Conservation (phyloP, 2,329 filamentous ascomycete genomes). For the Stachybotrys chlorohalonatus region DNA sequence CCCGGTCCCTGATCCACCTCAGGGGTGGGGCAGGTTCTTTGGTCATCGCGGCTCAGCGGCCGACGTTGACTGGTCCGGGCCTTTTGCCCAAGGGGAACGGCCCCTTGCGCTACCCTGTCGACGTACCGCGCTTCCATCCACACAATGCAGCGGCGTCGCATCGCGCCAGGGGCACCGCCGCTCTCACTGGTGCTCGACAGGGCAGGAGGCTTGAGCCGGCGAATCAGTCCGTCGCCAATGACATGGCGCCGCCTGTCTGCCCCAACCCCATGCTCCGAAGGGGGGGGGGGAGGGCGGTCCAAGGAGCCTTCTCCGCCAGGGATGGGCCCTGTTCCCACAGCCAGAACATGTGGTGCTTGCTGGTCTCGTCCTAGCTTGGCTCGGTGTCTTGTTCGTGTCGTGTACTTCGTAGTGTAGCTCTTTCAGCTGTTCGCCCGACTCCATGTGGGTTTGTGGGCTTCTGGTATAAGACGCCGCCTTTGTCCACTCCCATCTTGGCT, state of each 20-base stretch:
- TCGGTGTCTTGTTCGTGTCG: background rate
- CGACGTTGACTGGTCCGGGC: background rate
- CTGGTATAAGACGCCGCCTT: background rate
- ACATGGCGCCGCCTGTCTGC: background rate
- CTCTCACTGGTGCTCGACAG: too few relatives aligned
- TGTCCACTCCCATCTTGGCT: background rate
- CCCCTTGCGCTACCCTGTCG: background rate
- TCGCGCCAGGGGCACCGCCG: background rate
- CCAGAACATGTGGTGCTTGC: background rate
- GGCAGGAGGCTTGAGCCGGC: background rate
- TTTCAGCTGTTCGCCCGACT: too few relatives aligned
- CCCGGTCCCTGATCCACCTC: background rate
- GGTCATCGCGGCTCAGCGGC: background rate
- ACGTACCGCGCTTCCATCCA: background rate
- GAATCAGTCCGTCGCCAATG: background rate
- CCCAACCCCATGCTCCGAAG: background rate
- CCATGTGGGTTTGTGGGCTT: too few relatives aligned
- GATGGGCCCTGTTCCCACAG: background rate
- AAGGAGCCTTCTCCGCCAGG: background rate
- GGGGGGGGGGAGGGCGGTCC: too few relatives aligned
- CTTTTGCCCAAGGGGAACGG: background rate
- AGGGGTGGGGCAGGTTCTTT: background rate
- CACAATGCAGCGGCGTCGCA: background rate
- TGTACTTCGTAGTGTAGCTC: too few relatives aligned
- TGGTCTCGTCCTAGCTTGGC: background rate